A percentile compares a stretch with the other conserved stretches of the same genome.
Conservation (phyloP, 257 asterid species). For the Verbena officinalis region DNA sequence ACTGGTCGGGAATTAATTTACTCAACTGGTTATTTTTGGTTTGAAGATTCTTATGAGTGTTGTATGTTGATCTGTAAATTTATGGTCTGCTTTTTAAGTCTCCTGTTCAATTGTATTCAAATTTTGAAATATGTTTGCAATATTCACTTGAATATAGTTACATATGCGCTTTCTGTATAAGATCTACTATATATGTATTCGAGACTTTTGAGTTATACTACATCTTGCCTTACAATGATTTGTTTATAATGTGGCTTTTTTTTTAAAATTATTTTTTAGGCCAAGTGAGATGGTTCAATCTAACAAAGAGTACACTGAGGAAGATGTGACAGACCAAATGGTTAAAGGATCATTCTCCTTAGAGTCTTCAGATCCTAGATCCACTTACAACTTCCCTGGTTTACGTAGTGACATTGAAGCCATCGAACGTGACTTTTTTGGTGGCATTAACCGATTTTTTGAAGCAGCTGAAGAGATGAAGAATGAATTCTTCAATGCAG, state of each 20-base stretch:
- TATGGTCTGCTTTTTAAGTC: background rate
- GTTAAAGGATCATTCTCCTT: constrained; percentile 45
- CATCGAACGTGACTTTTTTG: constrained; percentile 58
- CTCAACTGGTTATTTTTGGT: background rate
- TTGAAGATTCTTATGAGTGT: background rate
- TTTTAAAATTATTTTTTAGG: constrained; percentile 58
- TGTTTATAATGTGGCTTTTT: constrained; percentile 28
- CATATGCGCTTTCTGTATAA: background rate
- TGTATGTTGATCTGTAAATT: background rate
- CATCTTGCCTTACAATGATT: background rate
- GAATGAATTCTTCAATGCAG: constrained; percentile 54
- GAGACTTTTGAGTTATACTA: background rate
- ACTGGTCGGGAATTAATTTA: background rate
- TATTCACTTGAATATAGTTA: background rate
- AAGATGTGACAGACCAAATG: constrained; percentile 82
- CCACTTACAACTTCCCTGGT: constrained; percentile 69
- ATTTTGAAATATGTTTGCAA: background rate
- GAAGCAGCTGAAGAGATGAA: constrained; percentile 66
- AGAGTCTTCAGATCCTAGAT: constrained; percentile 37
- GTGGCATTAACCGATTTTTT: constrained; percentile 41
- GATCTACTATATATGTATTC: background rate
- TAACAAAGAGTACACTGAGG: constrained; percentile 75
- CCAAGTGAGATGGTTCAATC: constrained; percentile 82
- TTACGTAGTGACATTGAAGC: constrained; percentile 69
- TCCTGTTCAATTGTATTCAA: constrained; percentile 6